Percentiles rank a stretch among this genome's conserved stretches.
Conservation (phyloP, 805 yeast species). For the Maudiozyma bulderi region DNA sequence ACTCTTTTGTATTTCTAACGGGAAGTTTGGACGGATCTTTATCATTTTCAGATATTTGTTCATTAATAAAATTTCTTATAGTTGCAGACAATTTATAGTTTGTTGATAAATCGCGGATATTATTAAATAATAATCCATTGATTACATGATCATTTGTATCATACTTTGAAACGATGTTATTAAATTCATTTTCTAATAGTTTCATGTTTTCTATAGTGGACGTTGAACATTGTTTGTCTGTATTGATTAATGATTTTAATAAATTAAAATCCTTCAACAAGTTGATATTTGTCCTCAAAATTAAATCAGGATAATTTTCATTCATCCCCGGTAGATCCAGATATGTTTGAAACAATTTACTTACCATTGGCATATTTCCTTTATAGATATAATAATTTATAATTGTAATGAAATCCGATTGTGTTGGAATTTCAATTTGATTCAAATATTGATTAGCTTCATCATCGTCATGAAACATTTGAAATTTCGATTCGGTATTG, state of each 20-base stretch:
- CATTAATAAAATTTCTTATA: conserved; percentile 4
- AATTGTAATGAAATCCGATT: conserved; percentile 20
- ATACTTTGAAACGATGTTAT: conserved; percentile 12
- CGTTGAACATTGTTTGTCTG: neutral
- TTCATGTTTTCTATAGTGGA: conserved; percentile 4
- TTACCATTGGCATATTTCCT: conserved; percentile 8
- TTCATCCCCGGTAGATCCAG: conserved; percentile 12
- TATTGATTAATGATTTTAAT: neutral
- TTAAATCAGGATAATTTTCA: conserved; percentile 10
- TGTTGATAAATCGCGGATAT: conserved; percentile 9
- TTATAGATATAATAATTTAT: conserved; percentile 19
- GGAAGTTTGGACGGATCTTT: neutral
- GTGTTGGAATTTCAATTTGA: conserved; percentile 19
- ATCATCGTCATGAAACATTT: conserved; percentile 19
- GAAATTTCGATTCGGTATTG: neutral
- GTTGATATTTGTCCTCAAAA: conserved; percentile 20
- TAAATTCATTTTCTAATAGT: conserved; percentile 13
- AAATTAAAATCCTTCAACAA: conserved; percentile 5
- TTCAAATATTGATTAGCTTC: conserved; percentile 27
- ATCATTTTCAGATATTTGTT: neutral
- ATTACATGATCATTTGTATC: conserved; percentile 10
- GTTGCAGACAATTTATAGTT: conserved; percentile 13
- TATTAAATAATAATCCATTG: conserved; percentile 15
- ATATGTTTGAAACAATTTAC: conserved; percentile 20
- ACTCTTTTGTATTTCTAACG: conserved; percentile 14